These are phyloP conservation scores for Moesziomyces parantarcticus DNA, from an alignment of 1,284 basidiomycete species.

Conservation along the genomic window DNA sequence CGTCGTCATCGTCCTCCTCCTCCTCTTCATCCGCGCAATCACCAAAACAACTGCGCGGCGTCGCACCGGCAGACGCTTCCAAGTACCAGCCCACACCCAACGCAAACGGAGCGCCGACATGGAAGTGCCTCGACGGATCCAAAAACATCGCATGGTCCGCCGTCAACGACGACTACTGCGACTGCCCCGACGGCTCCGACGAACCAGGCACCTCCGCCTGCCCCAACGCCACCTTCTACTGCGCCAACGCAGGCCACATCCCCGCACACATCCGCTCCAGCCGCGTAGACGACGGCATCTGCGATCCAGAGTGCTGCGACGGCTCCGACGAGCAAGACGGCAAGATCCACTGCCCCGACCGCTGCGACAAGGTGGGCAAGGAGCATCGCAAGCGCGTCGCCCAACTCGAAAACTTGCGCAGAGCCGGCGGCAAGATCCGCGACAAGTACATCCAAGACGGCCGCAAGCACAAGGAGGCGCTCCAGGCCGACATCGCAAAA, in stretches of 20 bases:
- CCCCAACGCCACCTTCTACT: conserved; percentile 80
- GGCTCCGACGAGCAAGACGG: conserved; percentile 85
- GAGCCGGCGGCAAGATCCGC: conserved; percentile 87
- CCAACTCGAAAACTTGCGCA: conserved; percentile 79
- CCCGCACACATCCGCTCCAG: conserved; percentile 81
- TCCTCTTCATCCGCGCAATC: conserved; percentile 22
- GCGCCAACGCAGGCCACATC: conserved; percentile 87
- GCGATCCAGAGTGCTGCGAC: conserved; percentile 96
- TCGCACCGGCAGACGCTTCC: conserved; percentile 24
- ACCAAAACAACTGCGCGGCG: conserved; percentile 15
- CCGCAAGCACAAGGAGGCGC: conserved; percentile 72
- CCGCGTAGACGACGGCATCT: conserved; percentile 92
- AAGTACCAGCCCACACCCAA: conserved; percentile 24
- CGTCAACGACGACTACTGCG: conserved; percentile 94
- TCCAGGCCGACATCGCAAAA: conserved; percentile 56
- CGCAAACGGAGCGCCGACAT: conserved; percentile 28
- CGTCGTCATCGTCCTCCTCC: conserved; percentile 9
- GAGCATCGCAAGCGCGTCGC: conserved; percentile 76
- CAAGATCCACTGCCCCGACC: conserved; percentile 77
- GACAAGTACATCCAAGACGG: conserved; percentile 84
- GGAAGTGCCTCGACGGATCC: conserved; percentile 56
- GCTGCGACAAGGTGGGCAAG: conserved; percentile 81
- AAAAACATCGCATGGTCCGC: conserved; percentile 74
- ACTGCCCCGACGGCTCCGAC: conserved; percentile 91
- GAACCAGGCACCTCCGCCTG: conserved; percentile 94